phyloP scores from a whole-genome alignment of 2,329 filamentous ascomycete genomes.

The Torrubiella hemipterigena region DNA sequence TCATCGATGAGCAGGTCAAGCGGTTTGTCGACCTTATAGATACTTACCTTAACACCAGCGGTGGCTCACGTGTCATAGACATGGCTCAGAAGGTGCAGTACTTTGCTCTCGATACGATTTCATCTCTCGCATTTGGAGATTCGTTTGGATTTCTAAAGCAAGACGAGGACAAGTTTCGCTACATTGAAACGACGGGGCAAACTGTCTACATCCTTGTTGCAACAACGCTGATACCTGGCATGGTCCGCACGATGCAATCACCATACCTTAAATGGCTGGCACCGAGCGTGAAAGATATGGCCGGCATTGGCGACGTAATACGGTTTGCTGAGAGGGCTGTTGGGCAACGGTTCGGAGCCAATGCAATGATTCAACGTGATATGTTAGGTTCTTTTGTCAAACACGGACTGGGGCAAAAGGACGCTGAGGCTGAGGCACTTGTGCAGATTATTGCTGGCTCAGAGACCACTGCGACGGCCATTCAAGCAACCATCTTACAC shows the following conservation, averaged over 20 bases:
- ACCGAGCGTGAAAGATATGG: conserved; percentile 15
- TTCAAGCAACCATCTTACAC: conserved; percentile 34
- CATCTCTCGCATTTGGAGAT: conserved; percentile 35
- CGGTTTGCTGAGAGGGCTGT: conserved; percentile 16
- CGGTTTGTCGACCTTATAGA: conserved; percentile 33
- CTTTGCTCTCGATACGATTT: conserved; percentile 44
- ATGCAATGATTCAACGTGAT: conserved; percentile 15
- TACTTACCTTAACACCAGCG: conserved; percentile 14
- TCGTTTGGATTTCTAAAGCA: conserved; percentile 32
- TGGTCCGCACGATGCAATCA: conserved; percentile 25
- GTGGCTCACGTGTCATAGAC: conserved; percentile 16
- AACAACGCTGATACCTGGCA: conserved; percentile 28
- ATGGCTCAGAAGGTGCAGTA: conserved; percentile 36
- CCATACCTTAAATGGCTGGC: conserved; percentile 23
- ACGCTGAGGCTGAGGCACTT: conserved; percentile 26
- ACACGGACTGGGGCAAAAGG: conserved; percentile 19
- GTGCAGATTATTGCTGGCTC: conserved; percentile 30
- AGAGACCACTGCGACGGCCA: conserved; percentile 36
- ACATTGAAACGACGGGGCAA: conserved; percentile 27
- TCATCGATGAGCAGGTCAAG: conserved; percentile 32
- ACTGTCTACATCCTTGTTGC: conserved; percentile 29
- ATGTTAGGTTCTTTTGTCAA: conserved; percentile 26
- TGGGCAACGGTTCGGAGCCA: conserved; percentile 14
- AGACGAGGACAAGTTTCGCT: conserved; percentile 32
- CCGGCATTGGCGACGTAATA: conserved; percentile 21